Base-by-base conservation (phyloP, 441 rosid genomes). In the Bruguiera hainesii region DNA sequence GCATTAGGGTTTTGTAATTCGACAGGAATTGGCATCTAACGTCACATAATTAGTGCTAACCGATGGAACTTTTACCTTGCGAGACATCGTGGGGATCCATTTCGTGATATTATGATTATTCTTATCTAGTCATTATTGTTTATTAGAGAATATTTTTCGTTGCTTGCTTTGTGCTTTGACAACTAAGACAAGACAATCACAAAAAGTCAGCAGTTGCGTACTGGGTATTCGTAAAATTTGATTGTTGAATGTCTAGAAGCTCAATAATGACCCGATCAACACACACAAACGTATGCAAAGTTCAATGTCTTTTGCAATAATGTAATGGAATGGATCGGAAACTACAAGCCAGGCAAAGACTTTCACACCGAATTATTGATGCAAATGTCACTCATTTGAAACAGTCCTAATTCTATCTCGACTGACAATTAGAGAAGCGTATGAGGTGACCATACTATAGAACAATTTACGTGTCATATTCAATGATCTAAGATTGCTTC, bases 151-250 rank as follows among this genome's bases (percentile, higher is more conserved):
- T 10, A 23, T 18, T 52, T 35, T 28, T 31, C 18, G 26, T 55
- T 37, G 35, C 61, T 37, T 65, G 69, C 61, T 15, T 39, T 57
- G 57, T 39, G 26, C 30, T 56, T 74, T 74, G 75, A 71, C 64
- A 60, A 76, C 10, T 2, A 50, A 16, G 51, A 65, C 51, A 50
- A 16, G 51, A 65, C 51, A 67, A 20, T 20, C 0, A 33, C 66
- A 61, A 71, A 28, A 64, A 25, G 23, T 15, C 13, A 55, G 35
- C 46, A 51, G 63, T 69, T 76, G 80, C 76, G 61, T 42, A 56
- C 15, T 35, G 76, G 61, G 21, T 6, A 21, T 13, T 53, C 0
- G 19, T 11, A n/a, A 50, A 42, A 65, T 29, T 65, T 23, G 68
- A 50, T 37, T 48, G 53, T 31, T 63, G 18, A 2, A 55, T 37